Conservation (phyloP, 345 rosid species). For the Ceriops tagal region DNA sequence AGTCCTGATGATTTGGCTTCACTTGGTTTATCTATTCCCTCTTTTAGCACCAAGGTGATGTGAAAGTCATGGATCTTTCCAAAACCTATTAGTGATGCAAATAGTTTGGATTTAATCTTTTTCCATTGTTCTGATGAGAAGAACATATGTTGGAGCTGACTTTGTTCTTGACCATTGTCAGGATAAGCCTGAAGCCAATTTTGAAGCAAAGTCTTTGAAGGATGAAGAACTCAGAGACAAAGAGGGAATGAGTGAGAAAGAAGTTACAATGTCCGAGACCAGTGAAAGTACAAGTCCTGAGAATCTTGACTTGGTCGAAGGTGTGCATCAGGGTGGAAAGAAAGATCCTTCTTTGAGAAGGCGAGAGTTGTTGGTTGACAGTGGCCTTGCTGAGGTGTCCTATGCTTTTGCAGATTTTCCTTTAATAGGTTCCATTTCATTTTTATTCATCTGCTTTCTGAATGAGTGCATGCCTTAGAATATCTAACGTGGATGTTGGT, state of each 20-base stretch:
- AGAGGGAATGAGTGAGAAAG: conserved; percentile 28
- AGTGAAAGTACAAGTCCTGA: conserved; percentile 31
- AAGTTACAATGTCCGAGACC: conserved; percentile 20
- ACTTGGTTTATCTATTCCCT: conserved; percentile 57
- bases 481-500: not conserved
- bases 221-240: conserved; percentile 34
- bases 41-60: conserved; percentile 61
- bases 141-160: not conserved
- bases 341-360: conserved; percentile 76
- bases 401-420: not conserved
- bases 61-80: conserved; percentile 8
- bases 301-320: conserved; percentile 24
- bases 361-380: conserved; percentile 64
- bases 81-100: not conserved
- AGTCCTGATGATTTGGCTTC: conserved; percentile 71
- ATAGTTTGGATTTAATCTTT: not conserved
- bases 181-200: conserved; percentile 43
- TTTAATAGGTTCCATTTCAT: not conserved
- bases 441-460: not conserved
- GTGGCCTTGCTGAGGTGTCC: conserved; percentile 93
- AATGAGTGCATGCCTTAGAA: not conserved
- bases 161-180: conserved; percentile 25
- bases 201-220: conserved; percentile 31
- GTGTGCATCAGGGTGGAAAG: conserved; percentile 40
- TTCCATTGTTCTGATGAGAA: not conserved